phyloP scores from a whole-genome alignment of 2,329 filamentous ascomycete genomes.

The Alternaria atra region DNA sequence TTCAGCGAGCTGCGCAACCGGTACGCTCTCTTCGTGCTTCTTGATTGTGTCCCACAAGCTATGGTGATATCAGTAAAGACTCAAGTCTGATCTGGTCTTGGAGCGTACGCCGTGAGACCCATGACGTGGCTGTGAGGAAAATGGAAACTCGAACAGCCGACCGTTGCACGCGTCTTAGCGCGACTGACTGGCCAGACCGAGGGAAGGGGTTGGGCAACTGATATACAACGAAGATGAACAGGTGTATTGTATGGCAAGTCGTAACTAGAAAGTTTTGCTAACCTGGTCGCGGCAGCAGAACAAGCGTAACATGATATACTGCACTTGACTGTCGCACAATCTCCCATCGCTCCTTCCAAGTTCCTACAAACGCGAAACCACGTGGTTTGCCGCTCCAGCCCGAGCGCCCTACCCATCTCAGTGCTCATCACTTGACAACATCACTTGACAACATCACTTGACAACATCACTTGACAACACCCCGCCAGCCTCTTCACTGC shows the following conservation, averaged over 20 bases:
- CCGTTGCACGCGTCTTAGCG: slow-evolving; percentile 16
- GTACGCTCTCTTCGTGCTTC: slow-evolving; percentile 43
- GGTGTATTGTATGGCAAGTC: not conserved
- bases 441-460: not conserved
- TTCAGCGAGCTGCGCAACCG: slow-evolving; percentile 51
- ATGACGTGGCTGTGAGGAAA: slow-evolving; percentile 18
- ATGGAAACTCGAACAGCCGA: not conserved
- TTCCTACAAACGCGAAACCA: slow-evolving; percentile 1
- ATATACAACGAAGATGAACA: not conserved
- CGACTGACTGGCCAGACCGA: not conserved
- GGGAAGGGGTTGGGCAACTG: not conserved
- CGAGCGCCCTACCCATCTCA: not conserved
- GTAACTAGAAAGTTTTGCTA: not conserved
- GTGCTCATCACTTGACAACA: not conserved
- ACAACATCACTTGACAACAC: not conserved
- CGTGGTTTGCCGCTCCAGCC: not conserved
- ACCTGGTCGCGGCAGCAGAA: not conserved
- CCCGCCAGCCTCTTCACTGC: not conserved
- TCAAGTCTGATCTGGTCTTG: not conserved
- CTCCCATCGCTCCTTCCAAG: not conserved
- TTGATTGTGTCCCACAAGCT: slow-evolving; percentile 53
- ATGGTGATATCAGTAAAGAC: not conserved
- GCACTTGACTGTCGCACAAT: not conserved
- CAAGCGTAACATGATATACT: not conserved
- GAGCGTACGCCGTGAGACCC: slow-evolving; percentile 33